phyloP scores from a whole-genome alignment of 1,284 basidiomycete species.

The Caloboletus firmus region DNA sequence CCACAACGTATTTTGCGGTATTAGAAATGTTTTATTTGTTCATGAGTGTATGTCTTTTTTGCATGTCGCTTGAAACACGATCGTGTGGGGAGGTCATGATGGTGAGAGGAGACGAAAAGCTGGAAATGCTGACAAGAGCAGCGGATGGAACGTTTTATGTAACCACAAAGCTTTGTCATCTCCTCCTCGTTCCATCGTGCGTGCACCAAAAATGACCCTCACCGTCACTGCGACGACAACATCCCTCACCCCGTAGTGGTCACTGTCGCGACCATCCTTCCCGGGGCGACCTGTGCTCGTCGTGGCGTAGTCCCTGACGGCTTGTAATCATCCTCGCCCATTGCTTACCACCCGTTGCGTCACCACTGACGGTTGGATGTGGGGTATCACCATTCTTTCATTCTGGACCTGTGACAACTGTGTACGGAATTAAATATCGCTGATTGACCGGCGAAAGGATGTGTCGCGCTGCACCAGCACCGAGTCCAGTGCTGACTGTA shows the following conservation, averaged over 20 bases:
- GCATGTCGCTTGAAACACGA: not conserved
- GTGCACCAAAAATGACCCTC: not conserved
- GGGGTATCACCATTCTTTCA: not conserved
- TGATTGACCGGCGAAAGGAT: not conserved
- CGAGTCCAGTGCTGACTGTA: not conserved
- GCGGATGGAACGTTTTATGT: conserved; percentile 33
- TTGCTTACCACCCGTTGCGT: not conserved
- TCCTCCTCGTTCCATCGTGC: conserved; percentile 4
- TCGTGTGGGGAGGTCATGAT: conserved; percentile 21
- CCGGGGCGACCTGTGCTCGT: not conserved
- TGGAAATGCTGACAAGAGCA: conserved; percentile 38
- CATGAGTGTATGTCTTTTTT: not conserved
- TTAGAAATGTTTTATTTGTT: not conserved
- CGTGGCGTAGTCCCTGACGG: not conserved
- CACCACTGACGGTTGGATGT: not conserved
- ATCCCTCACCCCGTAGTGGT: not conserved
- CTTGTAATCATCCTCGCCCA: not conserved
- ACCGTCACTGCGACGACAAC: not conserved
- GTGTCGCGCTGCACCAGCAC: not conserved
- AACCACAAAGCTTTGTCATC: conserved; percentile 39
- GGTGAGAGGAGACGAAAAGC: conserved; percentile 37
- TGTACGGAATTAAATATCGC: not conserved
- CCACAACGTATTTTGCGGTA: not conserved
- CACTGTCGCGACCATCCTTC: not conserved
- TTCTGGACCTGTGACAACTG: not conserved